Conservation (phyloP, 1,139 yeast genomes). For the Yamadazyma dushanensis region DNA sequence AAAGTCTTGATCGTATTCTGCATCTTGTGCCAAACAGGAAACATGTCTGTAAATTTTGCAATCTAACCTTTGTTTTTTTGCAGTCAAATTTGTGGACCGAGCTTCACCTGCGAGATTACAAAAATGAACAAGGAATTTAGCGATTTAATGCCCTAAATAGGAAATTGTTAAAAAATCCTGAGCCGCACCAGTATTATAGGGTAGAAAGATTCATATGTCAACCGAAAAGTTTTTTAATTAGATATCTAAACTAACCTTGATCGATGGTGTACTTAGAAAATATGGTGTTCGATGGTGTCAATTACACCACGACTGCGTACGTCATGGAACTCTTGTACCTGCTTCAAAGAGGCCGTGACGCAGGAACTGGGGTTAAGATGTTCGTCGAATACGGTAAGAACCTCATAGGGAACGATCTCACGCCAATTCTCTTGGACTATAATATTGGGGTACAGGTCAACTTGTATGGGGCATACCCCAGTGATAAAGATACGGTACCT, state of each 20-base stretch:
- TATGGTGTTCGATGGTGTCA: slow-evolving; percentile 7
- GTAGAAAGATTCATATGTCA: neutral
- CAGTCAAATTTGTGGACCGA: neutral
- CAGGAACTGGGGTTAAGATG: slow-evolving; percentile 14
- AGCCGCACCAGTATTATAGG: neutral
- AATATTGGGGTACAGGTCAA: slow-evolving; percentile 16
- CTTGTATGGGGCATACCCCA: slow-evolving; percentile 40
- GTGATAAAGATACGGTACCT: slow-evolving; percentile 28
- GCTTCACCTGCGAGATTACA: too few relatives aligned
- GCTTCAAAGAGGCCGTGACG: slow-evolving; percentile 15
- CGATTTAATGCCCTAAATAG: neutral
- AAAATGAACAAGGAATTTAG: too few relatives aligned
- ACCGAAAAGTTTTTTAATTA: too few relatives aligned
- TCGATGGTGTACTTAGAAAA: slow-evolving; percentile 5
- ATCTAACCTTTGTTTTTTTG: neutral
- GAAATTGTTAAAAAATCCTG: neutral
- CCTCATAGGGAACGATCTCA: slow-evolving; percentile 12
- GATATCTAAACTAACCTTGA: neutral
- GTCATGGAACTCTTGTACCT: slow-evolving; percentile 11
- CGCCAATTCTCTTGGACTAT: slow-evolving; percentile 10
- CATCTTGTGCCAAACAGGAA: too few relatives aligned
- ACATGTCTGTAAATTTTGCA: neutral
- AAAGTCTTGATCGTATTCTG: too few relatives aligned
- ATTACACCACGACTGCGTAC: slow-evolving; percentile 11
- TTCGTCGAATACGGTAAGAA: slow-evolving; percentile 12